phyloP scores from a whole-genome alignment of 768 basidiomycete species.

The Lactarius tabidus region DNA sequence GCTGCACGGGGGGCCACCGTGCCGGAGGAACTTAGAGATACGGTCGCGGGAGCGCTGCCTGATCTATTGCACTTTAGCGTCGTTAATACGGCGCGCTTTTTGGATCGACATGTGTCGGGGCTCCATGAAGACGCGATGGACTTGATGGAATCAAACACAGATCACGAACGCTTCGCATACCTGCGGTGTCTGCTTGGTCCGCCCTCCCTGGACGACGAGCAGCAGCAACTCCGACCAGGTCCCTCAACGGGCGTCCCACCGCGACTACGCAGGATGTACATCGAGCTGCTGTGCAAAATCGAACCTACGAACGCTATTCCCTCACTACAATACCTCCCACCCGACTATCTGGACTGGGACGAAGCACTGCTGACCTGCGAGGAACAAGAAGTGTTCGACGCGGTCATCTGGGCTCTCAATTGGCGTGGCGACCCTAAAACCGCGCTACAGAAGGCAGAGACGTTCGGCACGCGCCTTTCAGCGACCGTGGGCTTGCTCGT shows the following conservation, averaged over 20 bases:
- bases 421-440: slow-evolving; percentile 55
- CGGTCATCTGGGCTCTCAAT: slow-evolving; percentile 78
- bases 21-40: slow-evolving; percentile 51
- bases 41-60: slow-evolving; percentile 57
- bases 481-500: slow-evolving; percentile 42
- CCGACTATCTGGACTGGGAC: slow-evolving; percentile 51
- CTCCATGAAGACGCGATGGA: slow-evolving; percentile 64
- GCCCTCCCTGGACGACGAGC: slow-evolving; percentile 40
- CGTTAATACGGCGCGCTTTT: slow-evolving; percentile 61
- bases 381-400: slow-evolving; percentile 59
- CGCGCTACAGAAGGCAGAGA: slow-evolving; percentile 65
- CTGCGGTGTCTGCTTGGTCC: slow-evolving; percentile 63
- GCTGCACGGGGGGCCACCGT: slow-evolving; percentile 49
- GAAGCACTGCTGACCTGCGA: slow-evolving; percentile 64
- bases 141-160: slow-evolving; percentile 41
- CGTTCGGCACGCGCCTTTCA: slow-evolving; percentile 51
- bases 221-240: slow-evolving; percentile 32
- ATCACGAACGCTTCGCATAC: slow-evolving; percentile 67
- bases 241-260: slow-evolving; percentile 47
- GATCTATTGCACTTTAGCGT: slow-evolving; percentile 59
- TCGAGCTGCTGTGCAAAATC: slow-evolving; percentile 69
- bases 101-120: slow-evolving; percentile 64
- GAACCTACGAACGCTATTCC: slow-evolving; percentile 60
- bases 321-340: slow-evolving; percentile 53
- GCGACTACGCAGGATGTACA: slow-evolving; percentile 54